Percentiles rank a stretch among this genome's conserved stretches.
Conservation (phyloP, 805 yeast genomes). For the Candida wancherniae region DNA sequence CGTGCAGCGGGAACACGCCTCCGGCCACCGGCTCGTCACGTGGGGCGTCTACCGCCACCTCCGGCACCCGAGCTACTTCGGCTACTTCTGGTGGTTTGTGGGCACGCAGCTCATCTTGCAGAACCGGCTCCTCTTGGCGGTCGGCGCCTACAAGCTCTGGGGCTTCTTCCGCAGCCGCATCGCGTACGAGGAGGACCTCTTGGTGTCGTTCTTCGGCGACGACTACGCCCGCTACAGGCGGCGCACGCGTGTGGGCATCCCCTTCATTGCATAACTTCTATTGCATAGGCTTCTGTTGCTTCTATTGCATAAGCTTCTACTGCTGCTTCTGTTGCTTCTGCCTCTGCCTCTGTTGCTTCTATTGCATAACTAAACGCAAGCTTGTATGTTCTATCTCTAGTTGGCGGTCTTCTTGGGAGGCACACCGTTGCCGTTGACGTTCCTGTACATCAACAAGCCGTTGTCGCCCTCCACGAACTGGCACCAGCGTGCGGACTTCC, state of each 20-base stretch:
- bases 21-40: slow-evolving; percentile 66
- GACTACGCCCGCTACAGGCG: slow-evolving; percentile 53
- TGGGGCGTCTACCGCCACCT: slow-evolving; percentile 60
- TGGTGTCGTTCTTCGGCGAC: slow-evolving; percentile 66
- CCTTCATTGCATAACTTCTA: slow-evolving; percentile 36
- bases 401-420: slow-evolving; percentile 13
- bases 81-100: slow-evolving; percentile 90
- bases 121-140: slow-evolving; percentile 55
- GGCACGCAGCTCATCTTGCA: slow-evolving; percentile 73
- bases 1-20: slow-evolving; percentile 48
- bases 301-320: too few species aligned
- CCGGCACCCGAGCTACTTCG: slow-evolving; percentile 90
- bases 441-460: slow-evolving; percentile 59
- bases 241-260: slow-evolving; percentile 56
- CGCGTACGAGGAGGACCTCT: slow-evolving; percentile 59
- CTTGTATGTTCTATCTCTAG: slow-evolving; percentile 1
- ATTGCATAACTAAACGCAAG: too few species aligned
- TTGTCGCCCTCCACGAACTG: slow-evolving; percentile 71
- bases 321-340: too few species aligned
- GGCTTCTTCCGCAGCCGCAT: slow-evolving; percentile 68
- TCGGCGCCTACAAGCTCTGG: slow-evolving; percentile 58
- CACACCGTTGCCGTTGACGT: slow-evolving; percentile 40
- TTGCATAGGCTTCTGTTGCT: too few species aligned
- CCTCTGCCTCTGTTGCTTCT: too few species aligned
- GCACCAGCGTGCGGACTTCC: slow-evolving; percentile 60